Evolutionary conservation across 225 moss, liverwort and hornwort genomes (phyloP).

Genomic region (Takakia lepidozioides): DNA sequence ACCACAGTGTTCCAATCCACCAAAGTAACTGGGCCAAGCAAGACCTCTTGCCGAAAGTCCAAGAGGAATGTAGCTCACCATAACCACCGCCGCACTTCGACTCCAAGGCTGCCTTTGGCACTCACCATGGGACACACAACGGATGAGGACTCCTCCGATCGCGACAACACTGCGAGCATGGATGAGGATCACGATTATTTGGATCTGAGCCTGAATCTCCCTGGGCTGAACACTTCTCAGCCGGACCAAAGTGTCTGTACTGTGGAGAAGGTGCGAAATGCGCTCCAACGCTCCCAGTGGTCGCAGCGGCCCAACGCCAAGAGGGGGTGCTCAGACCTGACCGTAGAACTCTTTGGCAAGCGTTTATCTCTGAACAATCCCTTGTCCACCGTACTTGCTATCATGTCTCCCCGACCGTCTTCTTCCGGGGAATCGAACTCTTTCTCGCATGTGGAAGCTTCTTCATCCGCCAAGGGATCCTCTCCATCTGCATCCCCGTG

Average conservation of each 20-base stretch:
- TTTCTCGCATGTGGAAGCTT: conserved; percentile 2
- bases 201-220: conserved; percentile 31
- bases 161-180: neutral
- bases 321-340: neutral
- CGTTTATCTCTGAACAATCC: no score
- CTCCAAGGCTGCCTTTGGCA: conserved; percentile 1
- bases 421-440: conserved; percentile 26
- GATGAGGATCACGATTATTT: conserved; percentile 15
- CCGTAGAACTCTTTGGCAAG: no score
- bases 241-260: conserved; percentile 49
- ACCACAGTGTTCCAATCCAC: neutral
- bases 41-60: conserved; percentile 1
- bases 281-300: conserved; percentile 44
- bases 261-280: conserved; percentile 51
- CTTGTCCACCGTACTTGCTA: conserved; percentile 13
- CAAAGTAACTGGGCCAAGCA: neutral
- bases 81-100: neutral
- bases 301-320: neutral
- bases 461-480: conserved; percentile 20
- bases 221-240: conserved; percentile 13
- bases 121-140: neutral
- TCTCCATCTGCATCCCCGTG: conserved; percentile 41
- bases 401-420: conserved; percentile 8
- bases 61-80: conserved; percentile 7
- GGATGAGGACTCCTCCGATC: conserved; percentile 11